phyloP scores from a whole-genome alignment of 106 monocot genomes.

The Dendrobium catenatum region DNA sequence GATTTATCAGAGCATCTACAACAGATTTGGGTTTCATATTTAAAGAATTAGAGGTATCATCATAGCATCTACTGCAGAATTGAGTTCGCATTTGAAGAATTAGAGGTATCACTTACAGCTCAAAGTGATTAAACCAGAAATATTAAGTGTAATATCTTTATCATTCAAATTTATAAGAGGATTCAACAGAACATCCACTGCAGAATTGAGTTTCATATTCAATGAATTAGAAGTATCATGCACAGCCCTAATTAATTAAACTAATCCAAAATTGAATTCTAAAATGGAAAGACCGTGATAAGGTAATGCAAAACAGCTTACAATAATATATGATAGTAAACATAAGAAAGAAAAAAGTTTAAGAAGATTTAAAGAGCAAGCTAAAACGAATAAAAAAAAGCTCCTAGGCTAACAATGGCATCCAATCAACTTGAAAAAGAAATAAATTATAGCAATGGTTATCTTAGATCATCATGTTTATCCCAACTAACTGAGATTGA shows the following conservation, averaged over 20 bases:
- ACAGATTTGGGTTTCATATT: not conserved
- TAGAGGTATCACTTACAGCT: not conserved
- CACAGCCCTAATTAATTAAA: not conserved
- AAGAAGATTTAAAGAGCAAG: not conserved
- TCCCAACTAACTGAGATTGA: not conserved
- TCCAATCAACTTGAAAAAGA: no score
- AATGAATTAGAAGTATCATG: not conserved
- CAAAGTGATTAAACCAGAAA: no score
- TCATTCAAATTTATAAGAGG: not conserved
- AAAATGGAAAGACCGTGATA: not conserved
- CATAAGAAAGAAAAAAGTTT: not conserved
- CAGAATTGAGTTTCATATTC: not conserved
- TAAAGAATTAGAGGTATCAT: not conserved
- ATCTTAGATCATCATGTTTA: not conserved
- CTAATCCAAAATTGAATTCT: not conserved
- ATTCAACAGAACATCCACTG: not conserved
- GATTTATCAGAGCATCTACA: not conserved
- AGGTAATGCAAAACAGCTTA: not conserved
- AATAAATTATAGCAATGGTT: no score
- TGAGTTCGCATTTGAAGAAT: not conserved
- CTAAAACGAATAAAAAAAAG: not conserved
- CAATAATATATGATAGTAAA: not conserved
- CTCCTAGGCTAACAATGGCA: not conserved
- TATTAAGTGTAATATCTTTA: not conserved
- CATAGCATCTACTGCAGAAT: not conserved